Conservation (phyloP, 2,329 filamentous ascomycete genomes). For the Microcyclosporella mali region DNA sequence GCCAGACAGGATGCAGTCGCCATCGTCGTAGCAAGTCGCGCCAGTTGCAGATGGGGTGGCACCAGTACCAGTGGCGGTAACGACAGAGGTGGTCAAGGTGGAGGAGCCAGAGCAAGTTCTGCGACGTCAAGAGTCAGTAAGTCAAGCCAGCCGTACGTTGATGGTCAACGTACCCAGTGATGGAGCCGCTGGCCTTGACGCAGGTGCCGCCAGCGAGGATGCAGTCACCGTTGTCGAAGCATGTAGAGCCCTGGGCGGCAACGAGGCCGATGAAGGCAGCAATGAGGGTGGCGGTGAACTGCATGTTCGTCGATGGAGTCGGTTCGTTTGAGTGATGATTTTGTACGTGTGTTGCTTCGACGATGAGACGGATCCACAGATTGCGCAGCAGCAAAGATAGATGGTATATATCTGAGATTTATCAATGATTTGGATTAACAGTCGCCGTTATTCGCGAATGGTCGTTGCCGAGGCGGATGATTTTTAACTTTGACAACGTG, state of each 20-base stretch:
- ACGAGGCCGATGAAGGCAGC: slow-evolving; percentile 2
- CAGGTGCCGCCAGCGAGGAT: slow-evolving; percentile 4
- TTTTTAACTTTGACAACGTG: too few relatives aligned
- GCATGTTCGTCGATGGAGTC: neutral
- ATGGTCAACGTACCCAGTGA: slow-evolving; percentile 3
- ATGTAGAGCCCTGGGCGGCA: slow-evolving; percentile 1
- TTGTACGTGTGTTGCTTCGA: too few relatives aligned
- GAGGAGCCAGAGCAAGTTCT: neutral
- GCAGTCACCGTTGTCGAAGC: slow-evolving; percentile 7
- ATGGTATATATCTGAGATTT: too few relatives aligned
- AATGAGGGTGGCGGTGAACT: slow-evolving; percentile 2
- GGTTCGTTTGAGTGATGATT: too few relatives aligned
- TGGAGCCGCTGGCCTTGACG: neutral
- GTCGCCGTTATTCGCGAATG: too few relatives aligned
- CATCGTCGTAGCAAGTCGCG: slow-evolving; percentile 3
- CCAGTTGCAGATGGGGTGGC: slow-evolving; percentile 4
- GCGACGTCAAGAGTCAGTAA: too few relatives aligned
- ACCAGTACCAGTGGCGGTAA: neutral
- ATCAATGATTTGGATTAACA: too few relatives aligned
- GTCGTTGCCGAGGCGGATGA: too few relatives aligned
- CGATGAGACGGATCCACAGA: too few relatives aligned
- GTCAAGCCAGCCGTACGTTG: too few relatives aligned
- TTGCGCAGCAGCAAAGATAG: too few relatives aligned
- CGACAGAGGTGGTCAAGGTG: neutral
- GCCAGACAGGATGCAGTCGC: slow-evolving; percentile 6